Evolutionary conservation across 2,329 filamentous ascomycete genomes (phyloP).

Genomic region (Epichloe elymi): DNA sequence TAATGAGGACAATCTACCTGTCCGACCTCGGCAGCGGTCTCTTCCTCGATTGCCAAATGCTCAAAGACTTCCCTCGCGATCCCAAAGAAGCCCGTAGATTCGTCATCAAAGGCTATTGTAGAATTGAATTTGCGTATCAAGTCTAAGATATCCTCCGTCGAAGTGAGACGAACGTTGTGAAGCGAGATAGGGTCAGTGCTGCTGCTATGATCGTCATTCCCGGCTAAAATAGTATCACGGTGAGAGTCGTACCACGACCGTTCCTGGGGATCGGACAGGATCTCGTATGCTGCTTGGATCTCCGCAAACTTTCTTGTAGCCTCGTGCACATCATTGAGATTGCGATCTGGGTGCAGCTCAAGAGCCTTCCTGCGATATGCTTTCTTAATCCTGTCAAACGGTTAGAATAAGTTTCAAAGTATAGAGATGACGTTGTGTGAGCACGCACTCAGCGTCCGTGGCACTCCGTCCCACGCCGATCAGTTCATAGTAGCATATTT

Average conservation of each 20-base stretch:
- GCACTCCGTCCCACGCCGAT: conserved; percentile 61
- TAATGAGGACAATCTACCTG: conserved; percentile 50
- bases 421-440: too few species aligned
- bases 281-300: conserved; percentile 83
- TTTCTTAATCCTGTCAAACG: conserved; percentile 63
- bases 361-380: conserved; percentile 84
- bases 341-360: conserved; percentile 89
- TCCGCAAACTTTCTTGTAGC: conserved; percentile 82
- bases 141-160: conserved; percentile 62
- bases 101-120: conserved; percentile 67
- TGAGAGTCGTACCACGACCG: conserved; percentile 97
- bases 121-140: conserved; percentile 72
- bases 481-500: conserved; percentile 77
- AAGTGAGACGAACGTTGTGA: conserved; percentile 62
- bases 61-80: conserved; percentile 66
- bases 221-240: conserved; percentile 67
- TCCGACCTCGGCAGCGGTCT: conserved; percentile 58
- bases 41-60: conserved; percentile 68
- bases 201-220: conserved; percentile 35
- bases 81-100: conserved; percentile 72
- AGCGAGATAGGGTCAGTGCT: conserved; percentile 43
- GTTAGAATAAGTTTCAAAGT: neutral
- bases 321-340: conserved; percentile 71
- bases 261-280: conserved; percentile 93
- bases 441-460: conserved; percentile 62